Conservation (phyloP, 257 asterid species). For the Datura wrightii region DNA sequence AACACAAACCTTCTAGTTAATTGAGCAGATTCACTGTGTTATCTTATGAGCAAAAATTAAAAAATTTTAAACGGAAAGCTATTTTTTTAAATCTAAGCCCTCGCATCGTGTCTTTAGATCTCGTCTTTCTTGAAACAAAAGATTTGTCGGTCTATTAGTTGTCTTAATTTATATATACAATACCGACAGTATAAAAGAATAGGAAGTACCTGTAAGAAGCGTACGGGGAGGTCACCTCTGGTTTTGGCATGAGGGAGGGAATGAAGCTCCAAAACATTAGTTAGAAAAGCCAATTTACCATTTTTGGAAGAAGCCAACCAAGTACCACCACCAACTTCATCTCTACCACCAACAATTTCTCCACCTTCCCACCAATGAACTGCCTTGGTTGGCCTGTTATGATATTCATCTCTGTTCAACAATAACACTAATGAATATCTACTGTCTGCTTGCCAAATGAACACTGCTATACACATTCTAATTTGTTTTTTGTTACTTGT, state of each 20-base stretch:
- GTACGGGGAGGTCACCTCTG: constrained; percentile 69
- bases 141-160: no score
- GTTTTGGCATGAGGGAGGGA: constrained; percentile 60
- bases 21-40: no score
- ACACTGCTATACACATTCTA: constrained; percentile 70
- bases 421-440: constrained; percentile 66
- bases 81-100: no score
- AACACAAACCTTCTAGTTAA: no score
- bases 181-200: neutral
- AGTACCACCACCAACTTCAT: constrained; percentile 75
- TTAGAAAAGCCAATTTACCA: constrained; percentile 66
- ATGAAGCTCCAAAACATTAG: constrained; percentile 68
- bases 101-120: no score
- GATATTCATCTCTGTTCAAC: constrained; percentile 82
- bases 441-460: constrained; percentile 71
- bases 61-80: no score
- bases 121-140: no score
- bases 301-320: constrained; percentile 74
- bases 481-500: neutral
- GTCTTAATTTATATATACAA: no score
- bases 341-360: constrained; percentile 70
- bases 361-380: constrained; percentile 78
- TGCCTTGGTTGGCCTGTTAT: constrained; percentile 73
- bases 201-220: constrained; percentile 57
- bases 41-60: no score